phyloP scores from a whole-genome alignment of 1,284 basidiomycete genomes.

The Xanthoconium separans region DNA sequence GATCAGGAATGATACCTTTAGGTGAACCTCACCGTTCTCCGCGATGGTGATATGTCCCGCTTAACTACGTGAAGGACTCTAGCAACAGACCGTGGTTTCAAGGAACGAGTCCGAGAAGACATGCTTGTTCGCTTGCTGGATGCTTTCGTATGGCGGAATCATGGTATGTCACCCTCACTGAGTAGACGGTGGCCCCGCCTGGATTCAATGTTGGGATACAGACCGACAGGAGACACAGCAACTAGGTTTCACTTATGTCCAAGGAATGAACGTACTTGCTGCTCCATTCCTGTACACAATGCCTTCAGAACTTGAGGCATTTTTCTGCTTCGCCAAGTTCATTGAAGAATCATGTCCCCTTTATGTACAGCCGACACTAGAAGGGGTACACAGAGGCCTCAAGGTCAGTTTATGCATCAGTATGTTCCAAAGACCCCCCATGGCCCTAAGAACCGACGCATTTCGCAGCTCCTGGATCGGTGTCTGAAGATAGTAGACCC shows the following conservation, averaged over 20 bases:
- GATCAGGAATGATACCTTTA: conserved; percentile 80
- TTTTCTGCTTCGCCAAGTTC: conserved; percentile 92
- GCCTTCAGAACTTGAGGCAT: conserved; percentile 95
- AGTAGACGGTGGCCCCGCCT: background rate
- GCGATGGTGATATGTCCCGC: background rate
- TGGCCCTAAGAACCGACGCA: background rate
- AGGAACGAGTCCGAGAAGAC: conserved; percentile 91
- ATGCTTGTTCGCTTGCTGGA: conserved; percentile 95
- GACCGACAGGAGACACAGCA: conserved; percentile 72
- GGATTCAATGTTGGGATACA: conserved; percentile 31
- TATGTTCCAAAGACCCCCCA: background rate
- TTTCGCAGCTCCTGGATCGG: conserved; percentile 78
- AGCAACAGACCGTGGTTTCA: conserved; percentile 93
- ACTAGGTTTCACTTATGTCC: conserved; percentile 90
- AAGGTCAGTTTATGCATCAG: conserved; percentile 57
- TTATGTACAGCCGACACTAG: conserved; percentile 93
- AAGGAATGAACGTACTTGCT: conserved; percentile 98
- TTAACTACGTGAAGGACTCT: conserved; percentile 65
- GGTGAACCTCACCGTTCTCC: conserved; percentile 41
- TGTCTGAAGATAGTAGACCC: conserved; percentile 91
- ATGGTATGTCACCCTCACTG: conserved; percentile 55
- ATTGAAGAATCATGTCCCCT: conserved; percentile 92
- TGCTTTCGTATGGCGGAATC: conserved; percentile 95
- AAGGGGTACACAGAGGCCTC: conserved; percentile 91
- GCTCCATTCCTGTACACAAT: conserved; percentile 96